Evolutionary conservation across 202 grass and related monocot species (phyloP).

Genomic region (Sporobolus alterniflorus): DNA sequence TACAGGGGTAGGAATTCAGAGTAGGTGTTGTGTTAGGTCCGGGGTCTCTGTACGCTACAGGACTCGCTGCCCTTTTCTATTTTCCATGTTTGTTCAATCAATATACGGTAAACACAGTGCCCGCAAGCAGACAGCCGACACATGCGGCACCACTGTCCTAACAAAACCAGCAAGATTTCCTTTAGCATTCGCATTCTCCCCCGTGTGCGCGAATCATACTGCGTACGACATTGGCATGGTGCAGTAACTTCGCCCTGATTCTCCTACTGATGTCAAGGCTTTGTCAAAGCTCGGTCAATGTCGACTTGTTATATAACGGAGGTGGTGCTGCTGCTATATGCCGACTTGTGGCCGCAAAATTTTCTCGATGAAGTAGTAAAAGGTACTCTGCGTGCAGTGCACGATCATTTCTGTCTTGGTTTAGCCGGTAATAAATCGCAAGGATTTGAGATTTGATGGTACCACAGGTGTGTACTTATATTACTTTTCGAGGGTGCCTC

Average conservation of each 20-base stretch:
- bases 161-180: constrained; percentile 28
- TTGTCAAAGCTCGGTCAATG: constrained; percentile 35
- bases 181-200: not conserved
- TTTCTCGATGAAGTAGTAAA: too few species aligned
- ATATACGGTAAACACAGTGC: constrained; percentile 38
- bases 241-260: not conserved
- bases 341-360: constrained; percentile 16
- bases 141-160: constrained; percentile 22
- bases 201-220: constrained; percentile 20
- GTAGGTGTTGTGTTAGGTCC: constrained; percentile 46
- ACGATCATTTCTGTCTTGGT: too few species aligned
- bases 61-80: constrained; percentile 20
- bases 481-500: not conserved
- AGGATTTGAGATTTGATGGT: not conserved
- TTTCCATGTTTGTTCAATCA: constrained; percentile 29
- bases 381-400: too few species aligned
- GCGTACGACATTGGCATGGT: constrained; percentile 34
- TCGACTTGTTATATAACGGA: too few species aligned
- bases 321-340: too few species aligned
- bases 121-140: constrained; percentile 27
- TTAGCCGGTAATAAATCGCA: too few species aligned
- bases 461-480: too few species aligned
- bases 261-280: constrained; percentile 39
- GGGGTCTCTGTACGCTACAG: constrained; percentile 39
- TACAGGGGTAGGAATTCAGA: constrained; percentile 27